Conservation (phyloP, 345 rosid genomes). For the Hevea brasiliensis region DNA sequence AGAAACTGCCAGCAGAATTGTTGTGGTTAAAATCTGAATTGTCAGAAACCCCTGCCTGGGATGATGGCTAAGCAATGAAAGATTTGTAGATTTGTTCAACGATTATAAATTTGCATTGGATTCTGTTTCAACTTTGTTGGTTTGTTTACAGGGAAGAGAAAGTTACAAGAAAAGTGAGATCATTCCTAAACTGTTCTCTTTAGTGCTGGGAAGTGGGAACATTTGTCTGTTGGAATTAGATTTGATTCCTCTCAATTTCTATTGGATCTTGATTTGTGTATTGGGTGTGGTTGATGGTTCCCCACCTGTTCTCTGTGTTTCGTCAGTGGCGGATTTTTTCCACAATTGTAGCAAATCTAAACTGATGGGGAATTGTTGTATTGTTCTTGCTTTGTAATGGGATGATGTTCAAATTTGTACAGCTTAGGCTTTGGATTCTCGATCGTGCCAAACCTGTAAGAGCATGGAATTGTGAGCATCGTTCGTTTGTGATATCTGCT, state of each 20-base stretch:
- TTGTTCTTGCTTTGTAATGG: background rate
- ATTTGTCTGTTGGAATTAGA: background rate
- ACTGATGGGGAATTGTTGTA: background rate
- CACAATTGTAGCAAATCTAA: background rate
- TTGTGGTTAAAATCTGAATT: constrained; percentile 8
- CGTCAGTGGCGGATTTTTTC: background rate
- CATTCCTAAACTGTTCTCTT: no score
- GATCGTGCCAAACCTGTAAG: background rate
- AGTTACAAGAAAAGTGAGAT: background rate
- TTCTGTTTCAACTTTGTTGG: background rate
- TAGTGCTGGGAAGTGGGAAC: background rate
- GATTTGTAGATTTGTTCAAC: background rate
- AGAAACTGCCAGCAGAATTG: background rate
- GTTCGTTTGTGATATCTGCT: background rate
- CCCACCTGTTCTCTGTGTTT: background rate
- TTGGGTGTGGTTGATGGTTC: background rate
- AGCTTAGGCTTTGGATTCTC: background rate
- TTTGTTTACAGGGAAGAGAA: background rate
- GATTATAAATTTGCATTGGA: background rate
- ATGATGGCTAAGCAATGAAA: background rate
- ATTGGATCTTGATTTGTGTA: background rate
- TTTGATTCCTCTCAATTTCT: background rate
- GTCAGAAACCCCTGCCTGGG: no score
- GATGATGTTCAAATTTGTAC: background rate
- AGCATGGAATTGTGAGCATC: background rate